A percentile compares a stretch with the other conserved stretches of the same genome.
Conservation (phyloP, 78 protist species). For the Tieghemostelium lacteum region DNA sequence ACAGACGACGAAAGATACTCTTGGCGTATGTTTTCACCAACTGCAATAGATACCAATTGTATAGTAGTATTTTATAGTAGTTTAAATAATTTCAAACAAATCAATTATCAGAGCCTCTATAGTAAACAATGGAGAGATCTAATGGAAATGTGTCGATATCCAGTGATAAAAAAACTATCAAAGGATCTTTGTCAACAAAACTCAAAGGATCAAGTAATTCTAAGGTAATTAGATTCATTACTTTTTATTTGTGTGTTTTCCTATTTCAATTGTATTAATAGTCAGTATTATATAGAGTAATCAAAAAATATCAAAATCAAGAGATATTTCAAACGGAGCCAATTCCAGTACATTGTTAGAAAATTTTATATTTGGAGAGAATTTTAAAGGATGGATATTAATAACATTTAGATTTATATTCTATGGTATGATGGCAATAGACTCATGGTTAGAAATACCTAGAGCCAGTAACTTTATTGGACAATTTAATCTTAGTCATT, state of each 20-base stretch:
- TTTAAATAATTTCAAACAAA: not conserved
- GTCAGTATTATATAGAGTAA: not conserved
- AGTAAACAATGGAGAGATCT: constrained; percentile 56
- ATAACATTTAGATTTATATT: constrained; percentile 29
- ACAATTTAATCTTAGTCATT: constrained; percentile 15
- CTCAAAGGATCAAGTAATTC: constrained; percentile 1
- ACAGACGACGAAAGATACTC: constrained; percentile 60
- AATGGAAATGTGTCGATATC: constrained; percentile 54
- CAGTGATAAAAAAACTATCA: constrained; percentile 48
- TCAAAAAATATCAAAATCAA: constrained; percentile 15
- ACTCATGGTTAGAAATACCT: constrained; percentile 60
- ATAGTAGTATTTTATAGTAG: not conserved
- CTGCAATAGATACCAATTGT: constrained; percentile 26
- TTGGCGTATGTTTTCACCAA: constrained; percentile 80
- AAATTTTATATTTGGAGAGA: not conserved
- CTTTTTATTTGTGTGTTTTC: not conserved
- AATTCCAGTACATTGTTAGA: not conserved
- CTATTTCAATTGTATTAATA: not conserved
- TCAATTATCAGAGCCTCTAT: constrained; percentile 11
- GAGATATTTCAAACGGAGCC: not conserved
- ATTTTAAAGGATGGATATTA: not conserved
- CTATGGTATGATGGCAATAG: constrained; percentile 46
- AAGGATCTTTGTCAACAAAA: constrained; percentile 41
- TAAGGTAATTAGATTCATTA: not conserved
- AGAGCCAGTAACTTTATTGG: constrained; percentile 21